Evolutionary conservation across 805 yeast species (phyloP).

Genomic region (Ogataea pignaliae): DNA sequence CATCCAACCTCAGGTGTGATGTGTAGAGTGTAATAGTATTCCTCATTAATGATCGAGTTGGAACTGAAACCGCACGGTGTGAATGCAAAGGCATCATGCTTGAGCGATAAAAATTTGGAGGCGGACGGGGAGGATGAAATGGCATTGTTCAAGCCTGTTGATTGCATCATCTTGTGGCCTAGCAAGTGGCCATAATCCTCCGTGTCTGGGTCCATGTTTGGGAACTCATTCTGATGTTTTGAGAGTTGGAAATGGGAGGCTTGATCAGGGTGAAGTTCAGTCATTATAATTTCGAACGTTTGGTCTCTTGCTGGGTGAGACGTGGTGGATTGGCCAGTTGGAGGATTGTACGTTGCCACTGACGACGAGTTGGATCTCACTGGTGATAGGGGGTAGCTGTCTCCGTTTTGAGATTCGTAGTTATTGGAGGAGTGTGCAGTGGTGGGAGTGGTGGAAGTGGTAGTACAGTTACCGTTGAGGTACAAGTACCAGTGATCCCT

Average conservation of each 20-base stretch:
- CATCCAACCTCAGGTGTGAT: slow-evolving; percentile 92
- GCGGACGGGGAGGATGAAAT: slow-evolving; percentile 10
- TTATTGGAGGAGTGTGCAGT: not conserved
- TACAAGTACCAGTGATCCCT: slow-evolving; percentile 91
- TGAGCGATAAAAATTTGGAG: slow-evolving; percentile 5
- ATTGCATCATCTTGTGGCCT: slow-evolving; percentile 65
- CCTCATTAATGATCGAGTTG: slow-evolving; percentile 63
- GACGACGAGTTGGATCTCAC: slow-evolving; percentile 4
- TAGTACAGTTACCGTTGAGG: slow-evolving; percentile 44
- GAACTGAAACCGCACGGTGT: slow-evolving; percentile 95
- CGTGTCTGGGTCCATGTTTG: slow-evolving; percentile 42
- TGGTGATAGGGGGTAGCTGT: slow-evolving; percentile 20
- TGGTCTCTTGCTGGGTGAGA: slow-evolving; percentile 32
- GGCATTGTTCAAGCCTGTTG: slow-evolving; percentile 58
- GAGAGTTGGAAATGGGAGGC: slow-evolving; percentile 50
- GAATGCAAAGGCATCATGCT: slow-evolving; percentile 86
- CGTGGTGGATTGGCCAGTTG: not conserved
- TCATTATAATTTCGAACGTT: slow-evolving; percentile 89
- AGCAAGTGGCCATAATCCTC: slow-evolving; percentile 75
- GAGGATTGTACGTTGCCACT: no score
- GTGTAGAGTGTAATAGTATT: slow-evolving; percentile 73
- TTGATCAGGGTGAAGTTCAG: slow-evolving; percentile 58
- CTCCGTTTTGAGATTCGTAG: not conserved
- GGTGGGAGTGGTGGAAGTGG: not conserved
- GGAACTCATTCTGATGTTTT: slow-evolving; percentile 28